Evolutionary conservation across 2,329 filamentous ascomycete genomes (phyloP).

Genomic region (Colletotrichum spinosum): DNA sequence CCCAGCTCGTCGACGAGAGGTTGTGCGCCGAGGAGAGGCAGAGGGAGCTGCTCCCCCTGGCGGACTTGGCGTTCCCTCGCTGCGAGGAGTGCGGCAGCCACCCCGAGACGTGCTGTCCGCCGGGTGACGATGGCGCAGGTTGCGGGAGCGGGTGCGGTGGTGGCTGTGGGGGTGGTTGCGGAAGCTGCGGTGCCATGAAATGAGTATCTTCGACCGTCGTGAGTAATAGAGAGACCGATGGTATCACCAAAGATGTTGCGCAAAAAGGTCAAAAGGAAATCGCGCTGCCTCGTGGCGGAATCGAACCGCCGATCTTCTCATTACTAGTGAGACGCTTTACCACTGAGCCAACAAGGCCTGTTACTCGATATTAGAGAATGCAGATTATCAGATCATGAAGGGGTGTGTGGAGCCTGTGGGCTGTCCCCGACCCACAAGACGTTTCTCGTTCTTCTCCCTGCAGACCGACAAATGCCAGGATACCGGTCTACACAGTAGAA

Average conservation of each 20-base stretch:
- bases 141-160: slow-evolving; percentile 33
- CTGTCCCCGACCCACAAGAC: slow-evolving; percentile 6
- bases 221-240: background rate
- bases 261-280: background rate
- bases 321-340: slow-evolving; percentile 38
- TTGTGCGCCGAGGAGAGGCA: slow-evolving; percentile 14
- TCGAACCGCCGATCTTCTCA: slow-evolving; percentile 37
- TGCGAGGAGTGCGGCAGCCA: slow-evolving; percentile 29
- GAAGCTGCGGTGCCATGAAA: slow-evolving; percentile 28
- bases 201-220: background rate
- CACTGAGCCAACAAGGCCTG: slow-evolving; percentile 34
- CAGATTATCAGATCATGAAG: background rate
- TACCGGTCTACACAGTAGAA: too few relatives aligned
- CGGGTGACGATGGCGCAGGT: slow-evolving; percentile 17
- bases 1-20: slow-evolving; percentile 17
- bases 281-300: slow-evolving; percentile 30
- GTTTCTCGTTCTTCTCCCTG: background rate
- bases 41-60: slow-evolving; percentile 8
- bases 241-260: background rate
- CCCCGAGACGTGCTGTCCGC: slow-evolving; percentile 19
- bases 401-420: background rate
- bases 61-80: slow-evolving; percentile 23
- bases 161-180: slow-evolving; percentile 27
- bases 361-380: rapidly evolving
- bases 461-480: background rate